A percentile compares a stretch with the other conserved stretches of the same genome.
Evolutionary conservation across 192 early-diverging fungal species (phyloP).

Genomic region (Rhizoclosmatium globosum): DNA sequence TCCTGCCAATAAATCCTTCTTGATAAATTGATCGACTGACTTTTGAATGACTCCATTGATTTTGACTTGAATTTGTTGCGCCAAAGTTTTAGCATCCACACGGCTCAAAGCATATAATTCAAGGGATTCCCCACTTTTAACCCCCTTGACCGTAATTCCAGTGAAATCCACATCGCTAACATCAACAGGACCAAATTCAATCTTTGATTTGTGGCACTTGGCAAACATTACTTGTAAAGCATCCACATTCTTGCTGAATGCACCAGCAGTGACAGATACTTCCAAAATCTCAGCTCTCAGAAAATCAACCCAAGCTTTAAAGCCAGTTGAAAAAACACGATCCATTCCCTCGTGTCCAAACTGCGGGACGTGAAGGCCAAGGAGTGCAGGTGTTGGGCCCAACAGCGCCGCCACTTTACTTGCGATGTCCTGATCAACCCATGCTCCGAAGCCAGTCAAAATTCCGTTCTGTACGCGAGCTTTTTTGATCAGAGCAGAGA

Average conservation of each 20-base stretch:
- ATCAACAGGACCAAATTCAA: constrained; percentile 12
- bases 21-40: background rate
- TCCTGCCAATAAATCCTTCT: background rate
- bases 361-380: constrained; percentile 18
- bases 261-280: constrained; percentile 10
- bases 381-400: constrained; percentile 13
- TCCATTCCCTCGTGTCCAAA: constrained; percentile 31
- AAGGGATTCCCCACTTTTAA: constrained; percentile 19
- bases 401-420: constrained; percentile 6
- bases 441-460: constrained; percentile 21
- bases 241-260: background rate
- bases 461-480: constrained; percentile 3
- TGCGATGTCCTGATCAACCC: constrained; percentile 23
- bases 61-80: constrained; percentile 7
- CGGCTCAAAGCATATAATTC: background rate
- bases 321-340: constrained; percentile 8
- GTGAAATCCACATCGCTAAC: background rate
- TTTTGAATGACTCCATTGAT: background rate
- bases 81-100: background rate
- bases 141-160: background rate
- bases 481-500: background rate
- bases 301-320: constrained; percentile 19
- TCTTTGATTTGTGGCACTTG: background rate
- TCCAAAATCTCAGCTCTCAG: background rate
- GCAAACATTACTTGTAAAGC: constrained; percentile 2